Base-by-base conservation (phyloP, 2,329 filamentous ascomycete species). In the Colletotrichum kahawae region DNA sequence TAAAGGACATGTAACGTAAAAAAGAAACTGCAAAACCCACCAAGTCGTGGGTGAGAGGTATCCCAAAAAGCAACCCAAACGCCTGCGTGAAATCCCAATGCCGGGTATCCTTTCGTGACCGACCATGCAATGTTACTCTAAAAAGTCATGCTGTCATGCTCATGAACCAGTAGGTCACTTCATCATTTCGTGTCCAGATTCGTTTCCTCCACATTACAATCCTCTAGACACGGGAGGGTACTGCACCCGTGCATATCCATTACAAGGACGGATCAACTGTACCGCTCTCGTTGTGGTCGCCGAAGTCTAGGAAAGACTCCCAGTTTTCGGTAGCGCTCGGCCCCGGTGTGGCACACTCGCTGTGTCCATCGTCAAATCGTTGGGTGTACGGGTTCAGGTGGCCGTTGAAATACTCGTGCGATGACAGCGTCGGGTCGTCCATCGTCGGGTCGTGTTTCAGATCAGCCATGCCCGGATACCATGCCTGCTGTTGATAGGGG, bases 191-290 rank as follows among this genome's bases (percentile, higher is more conserved):
- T 65, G 43, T 64, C 59, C 70, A 51, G n/a, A 38, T 38, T 36
- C 21, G 7, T 9, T 16, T 43, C 62, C 63, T 62, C 51, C 33
- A 63, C 80, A 81, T 84, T 83, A 82, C 79, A 81, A 51, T 67
- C 76, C 75, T 64, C 38, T 67, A 21, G 29, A 2, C 34, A n/a
- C 31, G 4, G 12, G n/a, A 29, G 2, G 36, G 60, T 27, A 8
- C 21, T 8, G 2, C 18, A 7, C 34, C 36, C 24, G 13, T 21
- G 9, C 13, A 8, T 27, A 9, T 18, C 21, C 33, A 68, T 36
- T 73, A 67, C 65, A 69, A 51, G 16, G 70, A 36, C 38, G 73
- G 63, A 5, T 75, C 71, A n/a, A 71, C 65, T 21, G 67, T 21
- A 7, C 69, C 69, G 21, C 54, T 56, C 5, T 72, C 72, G 4